Base-by-base conservation (phyloP, 2,329 filamentous ascomycete genomes). In the Harringtonia aguacate region DNA sequence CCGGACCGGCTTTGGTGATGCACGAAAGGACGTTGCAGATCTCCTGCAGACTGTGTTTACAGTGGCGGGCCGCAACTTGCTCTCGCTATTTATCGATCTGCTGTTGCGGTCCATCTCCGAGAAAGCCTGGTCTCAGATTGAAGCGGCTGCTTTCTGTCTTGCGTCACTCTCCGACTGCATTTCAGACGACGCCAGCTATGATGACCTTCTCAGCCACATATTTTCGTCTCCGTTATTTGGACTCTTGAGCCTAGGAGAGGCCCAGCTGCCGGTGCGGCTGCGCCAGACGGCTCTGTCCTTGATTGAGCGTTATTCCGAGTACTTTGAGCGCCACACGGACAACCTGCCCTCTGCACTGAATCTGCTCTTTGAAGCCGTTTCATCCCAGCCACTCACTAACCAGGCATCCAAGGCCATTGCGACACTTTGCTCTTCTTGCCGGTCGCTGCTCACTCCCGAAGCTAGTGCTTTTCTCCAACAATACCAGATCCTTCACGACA, bases 11-110 rank as follows among this genome's bases (percentile, higher is more conserved):
- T 89, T 89, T 59, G 69, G 72, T 41, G 79, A 84, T 46, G 86
- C 86, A 39, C 73, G 86, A 27, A 80, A 84, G 52, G 86, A 94
- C 54, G 79, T 89, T n/a, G 73, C 76, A 41, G 86, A 94, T 57
- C 72, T 92, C 41, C 67, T 92, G 24, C 78, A 87, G 52, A 79
- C 82, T 3, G 75, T 81, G 3, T 89, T 81, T 52, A 69, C 79
- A 4, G 61, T 83, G 15, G 70, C 73, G 35, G 77, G 77, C 0
- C 64, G 70, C 21, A 61, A 68, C 30, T 60, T 84, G 12, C 65
- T 84, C 34, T 65, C 68, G 2, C 69, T 70, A 8, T 81, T 84
- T 51, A 69, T 70, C 34, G 66, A 74, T 36, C 55, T 76, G n/a
- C 66, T 74, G 18, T 60, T 77, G 28, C 65, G 69, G 45, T 68